Conservation (phyloP, 2,329 filamentous ascomycete genomes). For the Colletotrichum phormii region DNA sequence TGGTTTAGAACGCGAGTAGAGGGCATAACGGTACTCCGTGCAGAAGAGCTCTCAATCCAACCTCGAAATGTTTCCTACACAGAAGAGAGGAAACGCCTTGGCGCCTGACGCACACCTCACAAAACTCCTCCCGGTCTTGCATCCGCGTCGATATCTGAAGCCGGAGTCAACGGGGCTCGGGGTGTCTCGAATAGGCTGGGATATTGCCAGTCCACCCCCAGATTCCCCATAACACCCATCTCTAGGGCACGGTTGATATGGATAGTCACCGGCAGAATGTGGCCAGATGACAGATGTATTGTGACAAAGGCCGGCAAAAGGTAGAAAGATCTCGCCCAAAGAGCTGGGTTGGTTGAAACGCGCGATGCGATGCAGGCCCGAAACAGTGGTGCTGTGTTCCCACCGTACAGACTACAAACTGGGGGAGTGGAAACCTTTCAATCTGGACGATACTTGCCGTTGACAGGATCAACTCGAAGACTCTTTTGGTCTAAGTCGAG, state of each 20-base stretch:
- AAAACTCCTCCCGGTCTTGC: background rate
- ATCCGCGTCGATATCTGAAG: background rate
- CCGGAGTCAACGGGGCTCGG: background rate
- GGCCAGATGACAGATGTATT: constrained; percentile 18
- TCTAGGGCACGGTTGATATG: background rate
- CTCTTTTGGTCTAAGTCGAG: background rate
- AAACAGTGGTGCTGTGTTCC: constrained; percentile 7
- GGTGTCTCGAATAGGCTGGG: background rate
- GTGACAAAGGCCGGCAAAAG: constrained; percentile 3
- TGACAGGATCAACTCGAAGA: background rate
- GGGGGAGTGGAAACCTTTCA: background rate
- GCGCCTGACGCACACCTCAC: background rate
- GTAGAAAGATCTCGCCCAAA: constrained; percentile 1
- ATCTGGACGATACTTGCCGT: background rate
- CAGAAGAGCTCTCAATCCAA: background rate
- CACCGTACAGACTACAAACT: constrained; percentile 7
- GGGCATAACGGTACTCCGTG: background rate
- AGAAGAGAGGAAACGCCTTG: background rate
- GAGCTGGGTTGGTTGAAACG: constrained; percentile 16
- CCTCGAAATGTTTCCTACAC: background rate
- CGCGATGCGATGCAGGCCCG: constrained; percentile 20
- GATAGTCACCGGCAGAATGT: background rate
- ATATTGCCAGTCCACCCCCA: background rate
- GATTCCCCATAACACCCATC: constrained; percentile 15
- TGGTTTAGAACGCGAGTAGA: background rate